A percentile compares a stretch with the other conserved stretches of the same genome.
Evolutionary conservation across 1,284 basidiomycete species (phyloP).

Genomic region (Cutaneotrichosporon daszewskae): DNA sequence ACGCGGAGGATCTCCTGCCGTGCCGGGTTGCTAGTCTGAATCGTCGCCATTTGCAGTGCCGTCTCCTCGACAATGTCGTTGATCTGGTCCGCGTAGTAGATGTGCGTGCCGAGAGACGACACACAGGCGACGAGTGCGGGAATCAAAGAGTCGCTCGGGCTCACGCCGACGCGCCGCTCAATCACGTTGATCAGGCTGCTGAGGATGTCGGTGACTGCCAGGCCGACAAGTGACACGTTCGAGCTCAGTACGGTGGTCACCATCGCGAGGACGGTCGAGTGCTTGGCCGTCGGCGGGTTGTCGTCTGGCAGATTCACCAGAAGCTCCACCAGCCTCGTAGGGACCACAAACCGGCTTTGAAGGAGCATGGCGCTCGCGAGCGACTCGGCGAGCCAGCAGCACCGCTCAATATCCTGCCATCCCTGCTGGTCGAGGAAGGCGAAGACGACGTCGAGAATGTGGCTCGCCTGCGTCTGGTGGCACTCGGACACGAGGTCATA

Average conservation of each 20-base stretch:
- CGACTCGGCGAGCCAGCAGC: conserved; percentile 73
- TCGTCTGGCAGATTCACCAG: conserved; percentile 65
- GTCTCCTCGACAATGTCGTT: conserved; percentile 86
- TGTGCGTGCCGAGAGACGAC: conserved; percentile 69
- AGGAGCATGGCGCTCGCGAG: conserved; percentile 79
- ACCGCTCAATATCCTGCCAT: conserved; percentile 71
- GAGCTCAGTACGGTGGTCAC: conserved; percentile 74
- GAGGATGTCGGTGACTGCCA: conserved; percentile 85
- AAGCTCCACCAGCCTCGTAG: conserved; percentile 75
- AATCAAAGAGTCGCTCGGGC: conserved; percentile 63
- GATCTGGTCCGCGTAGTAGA: conserved; percentile 95
- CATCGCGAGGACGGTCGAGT: conserved; percentile 71
- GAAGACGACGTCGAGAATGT: conserved; percentile 65
- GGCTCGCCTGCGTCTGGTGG: conserved; percentile 63
- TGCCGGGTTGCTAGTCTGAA: conserved; percentile 48
- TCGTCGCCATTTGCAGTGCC: conserved; percentile 61
- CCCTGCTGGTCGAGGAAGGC: conserved; percentile 59
- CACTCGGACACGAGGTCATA: conserved; percentile 70
- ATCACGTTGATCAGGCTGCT: conserved; percentile 69
- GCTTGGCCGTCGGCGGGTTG: conserved; percentile 54
- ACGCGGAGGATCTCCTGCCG: conserved; percentile 64
- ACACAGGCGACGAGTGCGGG: conserved; percentile 71
- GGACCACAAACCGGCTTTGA: conserved; percentile 85
- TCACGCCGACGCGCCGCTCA: conserved; percentile 62
- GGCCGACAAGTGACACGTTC: conserved; percentile 73